Conservation (phyloP, 2,329 filamentous ascomycete genomes). For the Dendrostoma leiphaemia region DNA sequence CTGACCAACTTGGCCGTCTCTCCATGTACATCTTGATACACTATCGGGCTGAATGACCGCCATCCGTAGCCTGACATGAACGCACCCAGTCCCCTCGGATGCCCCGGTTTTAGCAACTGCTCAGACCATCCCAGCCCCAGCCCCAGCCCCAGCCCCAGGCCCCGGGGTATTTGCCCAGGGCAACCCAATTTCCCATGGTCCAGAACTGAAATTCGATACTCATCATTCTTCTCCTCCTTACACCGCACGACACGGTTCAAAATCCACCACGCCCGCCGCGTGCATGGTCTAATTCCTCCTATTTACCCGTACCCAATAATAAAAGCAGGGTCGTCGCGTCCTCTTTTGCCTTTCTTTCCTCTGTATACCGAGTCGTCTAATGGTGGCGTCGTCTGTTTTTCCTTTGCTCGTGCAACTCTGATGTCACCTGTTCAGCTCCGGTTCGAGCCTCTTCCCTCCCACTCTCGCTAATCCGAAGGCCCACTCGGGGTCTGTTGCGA, state of each 20-base stretch:
- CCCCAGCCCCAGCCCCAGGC: no score
- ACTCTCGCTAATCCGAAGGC: conserved; percentile 5
- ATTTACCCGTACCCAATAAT: background rate
- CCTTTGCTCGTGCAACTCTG: background rate
- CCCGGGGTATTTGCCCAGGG: background rate
- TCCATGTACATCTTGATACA: no score
- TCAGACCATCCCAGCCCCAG: background rate
- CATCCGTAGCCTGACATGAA: background rate
- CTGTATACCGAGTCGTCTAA: background rate
- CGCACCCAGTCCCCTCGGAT: no score
- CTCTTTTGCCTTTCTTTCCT: background rate
- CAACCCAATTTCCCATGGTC: background rate
- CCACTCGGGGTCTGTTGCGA: background rate
- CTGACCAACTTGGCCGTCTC: no score
- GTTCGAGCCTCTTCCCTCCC: background rate
- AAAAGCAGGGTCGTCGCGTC: background rate
- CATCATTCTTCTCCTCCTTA: background rate
- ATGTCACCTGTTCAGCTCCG: conserved; percentile 1
- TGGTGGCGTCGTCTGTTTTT: background rate
- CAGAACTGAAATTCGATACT: background rate
- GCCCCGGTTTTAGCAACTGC: background rate
- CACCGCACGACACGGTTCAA: background rate
- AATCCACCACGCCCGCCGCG: no score
- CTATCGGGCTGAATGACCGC: no score
- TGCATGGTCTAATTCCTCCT: background rate